These are phyloP conservation scores for Pichia californica DNA, from an alignment of 805 yeast genomes.

Conservation along the genomic window DNA sequence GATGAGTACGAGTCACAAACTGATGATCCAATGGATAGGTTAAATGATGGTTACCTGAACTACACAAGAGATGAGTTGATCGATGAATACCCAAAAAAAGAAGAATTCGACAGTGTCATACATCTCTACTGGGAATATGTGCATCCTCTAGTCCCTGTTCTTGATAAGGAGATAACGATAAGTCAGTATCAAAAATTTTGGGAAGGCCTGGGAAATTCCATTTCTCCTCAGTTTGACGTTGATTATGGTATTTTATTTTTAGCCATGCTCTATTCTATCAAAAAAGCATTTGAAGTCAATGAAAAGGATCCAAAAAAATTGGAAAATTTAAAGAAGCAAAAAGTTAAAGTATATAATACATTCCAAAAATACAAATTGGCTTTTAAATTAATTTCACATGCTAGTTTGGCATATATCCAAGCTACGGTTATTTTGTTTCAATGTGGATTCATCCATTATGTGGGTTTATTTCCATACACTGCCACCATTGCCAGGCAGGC, in stretches of 20 bases:
- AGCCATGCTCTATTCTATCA: slow-evolving; percentile 12
- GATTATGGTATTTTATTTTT: slow-evolving; percentile 11
- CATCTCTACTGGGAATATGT: slow-evolving; percentile 12
- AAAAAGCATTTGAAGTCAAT: slow-evolving; percentile 8
- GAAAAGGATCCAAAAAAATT: slow-evolving; percentile 2
- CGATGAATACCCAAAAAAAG: slow-evolving; percentile 8
- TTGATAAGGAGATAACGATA: slow-evolving; percentile 6
- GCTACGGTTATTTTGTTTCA: slow-evolving; percentile 11
- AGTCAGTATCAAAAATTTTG: slow-evolving; percentile 8
- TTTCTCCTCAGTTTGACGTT: slow-evolving; percentile 10
- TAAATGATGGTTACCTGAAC: slow-evolving; percentile 4
- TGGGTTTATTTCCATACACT: slow-evolving; percentile 12
- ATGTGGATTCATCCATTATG: slow-evolving; percentile 11
- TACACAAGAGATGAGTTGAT: not conserved
- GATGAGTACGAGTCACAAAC: slow-evolving; percentile 2
- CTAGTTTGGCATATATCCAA: slow-evolving; percentile 11
- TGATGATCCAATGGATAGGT: slow-evolving; percentile 3
- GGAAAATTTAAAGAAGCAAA: slow-evolving; percentile 1
- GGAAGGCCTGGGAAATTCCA: slow-evolving; percentile 4
- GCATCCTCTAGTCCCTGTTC: slow-evolving; percentile 13
- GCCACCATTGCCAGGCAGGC: slow-evolving; percentile 13
- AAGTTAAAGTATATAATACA: not conserved
- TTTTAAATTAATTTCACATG: slow-evolving; percentile 7
- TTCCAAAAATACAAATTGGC: slow-evolving; percentile 11
- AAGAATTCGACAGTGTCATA: slow-evolving; percentile 9